Evolutionary conservation across 495 filamentous ascomycete species (phyloP), one percentile per base, ranked within the genome.

Genomic region (Tuber aestivum): DNA sequence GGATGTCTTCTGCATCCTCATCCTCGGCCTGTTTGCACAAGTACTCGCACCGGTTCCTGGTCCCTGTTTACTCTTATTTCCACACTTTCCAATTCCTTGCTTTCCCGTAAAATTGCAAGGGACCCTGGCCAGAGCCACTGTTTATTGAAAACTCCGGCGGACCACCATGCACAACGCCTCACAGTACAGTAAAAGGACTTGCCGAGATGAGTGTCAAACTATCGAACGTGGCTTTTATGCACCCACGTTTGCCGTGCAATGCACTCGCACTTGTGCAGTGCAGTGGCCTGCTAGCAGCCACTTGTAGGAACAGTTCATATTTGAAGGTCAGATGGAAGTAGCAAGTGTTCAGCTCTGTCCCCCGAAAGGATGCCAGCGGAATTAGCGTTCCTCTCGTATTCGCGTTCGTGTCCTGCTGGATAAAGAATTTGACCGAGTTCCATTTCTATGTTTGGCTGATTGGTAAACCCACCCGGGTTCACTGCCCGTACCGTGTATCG

Each of bases 121-220:
- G 35, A 18, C 50, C 76, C 72, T 75, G 70, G 69, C 32, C 42
- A 42, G 56, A 72, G 74, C 79, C 74, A 71, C 65, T 82, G 80
- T 82, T 82, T 82, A 82, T 82, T 79, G 80, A 82, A 82, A 82
- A 82, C 80, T 72, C 69, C 48, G 20, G 50, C 27, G 40, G 75
- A 75, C 56, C 50, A 61, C 70, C 65, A 76, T 74, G 74, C 73
- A 70, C 65, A 75, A 50, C 61, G 74, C 74, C 74, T 76, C 65
- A 45, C 27, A 78, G 41, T 71, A 81, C n/a, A n/a, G n/a, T n/a
- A n/a, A n/a, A n/a, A n/a, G n/a, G n/a, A n/a, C 65, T 75, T 81
- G 78, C 78, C 79, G 79, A 80, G 75, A 80, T 81, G 78, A 81
- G 71, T n/a, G 20, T 23, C 45, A 50, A 50, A 50, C 45, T 50